Evolutionary conservation across 768 basidiomycete species (phyloP).

Genomic region (Chalciporus pseudorubinellus): DNA sequence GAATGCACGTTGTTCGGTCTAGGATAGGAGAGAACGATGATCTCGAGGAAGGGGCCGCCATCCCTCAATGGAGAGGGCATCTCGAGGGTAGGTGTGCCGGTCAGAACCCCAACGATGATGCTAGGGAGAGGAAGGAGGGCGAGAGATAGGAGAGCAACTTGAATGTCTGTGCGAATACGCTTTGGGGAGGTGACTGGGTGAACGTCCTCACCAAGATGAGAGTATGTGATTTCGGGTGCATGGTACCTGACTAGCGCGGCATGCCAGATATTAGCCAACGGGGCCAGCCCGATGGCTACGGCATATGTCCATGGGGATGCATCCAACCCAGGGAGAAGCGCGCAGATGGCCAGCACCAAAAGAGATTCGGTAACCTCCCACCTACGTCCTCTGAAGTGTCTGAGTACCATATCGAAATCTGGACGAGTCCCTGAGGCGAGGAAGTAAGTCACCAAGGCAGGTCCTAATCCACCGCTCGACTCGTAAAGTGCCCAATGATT

Average conservation of each 20-base stretch:
- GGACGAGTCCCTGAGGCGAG: slow-evolving; percentile 18
- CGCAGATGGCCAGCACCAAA: slow-evolving; percentile 6
- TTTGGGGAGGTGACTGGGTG: slow-evolving; percentile 1
- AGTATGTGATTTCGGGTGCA: background rate
- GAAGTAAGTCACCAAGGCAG: slow-evolving; percentile 27
- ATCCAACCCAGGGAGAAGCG: slow-evolving; percentile 29
- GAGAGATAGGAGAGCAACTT: slow-evolving; percentile 20
- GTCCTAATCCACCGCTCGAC: slow-evolving; percentile 36
- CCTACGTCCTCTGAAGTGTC: slow-evolving; percentile 8
- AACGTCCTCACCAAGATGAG: background rate
- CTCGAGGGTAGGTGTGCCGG: slow-evolving; percentile 1
- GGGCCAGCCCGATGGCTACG: slow-evolving; percentile 25
- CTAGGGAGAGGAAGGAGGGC: slow-evolving; percentile 6
- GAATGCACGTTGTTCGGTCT: slow-evolving; percentile 33
- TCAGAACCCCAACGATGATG: slow-evolving; percentile 1
- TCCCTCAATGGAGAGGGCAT: slow-evolving; percentile 18
- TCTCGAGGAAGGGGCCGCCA: slow-evolving; percentile 35
- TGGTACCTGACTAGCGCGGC: background rate
- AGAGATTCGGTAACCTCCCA: slow-evolving; percentile 18
- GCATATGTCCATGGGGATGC: slow-evolving; percentile 41
- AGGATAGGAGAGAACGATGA: slow-evolving; percentile 41
- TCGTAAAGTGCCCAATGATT: slow-evolving; percentile 42
- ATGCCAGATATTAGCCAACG: slow-evolving; percentile 19
- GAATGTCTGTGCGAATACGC: slow-evolving; percentile 15
- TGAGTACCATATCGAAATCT: background rate